Base-by-base conservation (phyloP, 495 filamentous ascomycete species). In the Lentithecium fluviatile region DNA sequence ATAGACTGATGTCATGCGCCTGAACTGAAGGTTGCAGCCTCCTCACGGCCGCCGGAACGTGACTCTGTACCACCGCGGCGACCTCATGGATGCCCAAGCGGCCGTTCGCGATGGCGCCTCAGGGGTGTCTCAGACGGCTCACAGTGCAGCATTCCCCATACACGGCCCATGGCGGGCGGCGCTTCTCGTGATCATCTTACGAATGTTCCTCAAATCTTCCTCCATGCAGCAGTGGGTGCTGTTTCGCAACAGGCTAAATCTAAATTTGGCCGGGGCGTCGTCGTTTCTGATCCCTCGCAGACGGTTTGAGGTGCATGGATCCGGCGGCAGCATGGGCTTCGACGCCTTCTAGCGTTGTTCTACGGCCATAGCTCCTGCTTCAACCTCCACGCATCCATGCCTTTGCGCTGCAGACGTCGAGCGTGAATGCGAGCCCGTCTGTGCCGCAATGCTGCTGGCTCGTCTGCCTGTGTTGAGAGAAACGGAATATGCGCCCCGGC, bases 171-270 rank as follows among this genome's bases (percentile, higher is more conserved):
- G 49, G 37, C n/a, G n/a, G n/a, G n/a, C n/a, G n/a, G n/a, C n/a
- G n/a, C n/a, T n/a, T n/a, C n/a, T n/a, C n/a, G n/a, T n/a, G n/a
- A n/a, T n/a, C n/a, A n/a, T n/a, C n/a, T n/a, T n/a, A n/a, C n/a
- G n/a, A n/a, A n/a, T n/a, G n/a, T n/a, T n/a, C n/a, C n/a, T n/a
- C n/a, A n/a, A n/a, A n/a, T n/a, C n/a, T n/a, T n/a, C n/a, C n/a
- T n/a, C n/a, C n/a, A n/a, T n/a, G n/a, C n/a, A n/a, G n/a, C n/a
- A n/a, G n/a, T n/a, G n/a, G n/a, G n/a, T n/a, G n/a, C n/a, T n/a
- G n/a, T n/a, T 61, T 66, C 63, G 58, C 48, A 54, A 57, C 52
- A 56, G 58, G 58, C 64, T 67, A 67, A 65, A 67, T 62, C 32
- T 58, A 48, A 21, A 15, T 52, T 32, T 8, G 50, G 20, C 26